Evolutionary conservation across 441 rosid genomes (phyloP).

Genomic region (Brassica balearica): DNA sequence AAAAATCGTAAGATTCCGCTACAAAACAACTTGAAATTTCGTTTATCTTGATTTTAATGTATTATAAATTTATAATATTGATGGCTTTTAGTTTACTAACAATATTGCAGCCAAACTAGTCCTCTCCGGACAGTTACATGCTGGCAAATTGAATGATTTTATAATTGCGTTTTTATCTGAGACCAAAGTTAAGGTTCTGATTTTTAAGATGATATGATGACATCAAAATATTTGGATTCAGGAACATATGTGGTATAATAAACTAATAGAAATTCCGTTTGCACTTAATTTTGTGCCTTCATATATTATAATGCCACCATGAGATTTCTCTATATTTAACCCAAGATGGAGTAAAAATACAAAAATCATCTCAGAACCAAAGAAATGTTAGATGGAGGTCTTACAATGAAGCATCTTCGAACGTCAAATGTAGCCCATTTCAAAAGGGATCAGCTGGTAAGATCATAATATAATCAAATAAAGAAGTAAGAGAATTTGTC

Average conservation of each 20-base stretch:
- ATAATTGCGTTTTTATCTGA: neutral
- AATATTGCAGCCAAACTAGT: conserved; percentile 1
- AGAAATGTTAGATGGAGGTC: conserved; percentile 15
- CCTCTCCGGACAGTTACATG: conserved; percentile 9
- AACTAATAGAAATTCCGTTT: conserved; percentile 19
- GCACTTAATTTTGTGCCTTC: conserved; percentile 16
- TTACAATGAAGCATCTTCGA: conserved; percentile 33
- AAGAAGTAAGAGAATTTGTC: conserved; percentile 35
- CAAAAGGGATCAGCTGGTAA: conserved; percentile 37
- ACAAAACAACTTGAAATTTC: no score
- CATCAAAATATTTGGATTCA: conserved; percentile 41
- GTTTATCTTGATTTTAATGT: no score
- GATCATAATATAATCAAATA: conserved; percentile 37
- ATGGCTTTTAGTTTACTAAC: no score
- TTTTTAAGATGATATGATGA: conserved; percentile 27
- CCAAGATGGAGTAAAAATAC: conserved; percentile 10
- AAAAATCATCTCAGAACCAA: conserved; percentile 1
- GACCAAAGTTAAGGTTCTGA: conserved; percentile 19
- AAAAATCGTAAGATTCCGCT: neutral
- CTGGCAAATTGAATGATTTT: neutral
- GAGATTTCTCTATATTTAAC: conserved; percentile 12
- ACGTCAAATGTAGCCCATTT: conserved; percentile 38
- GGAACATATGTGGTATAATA: conserved; percentile 2
- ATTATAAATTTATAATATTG: no score
- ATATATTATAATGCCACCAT: conserved; percentile 15